Base-by-base conservation (phyloP, 176 grass and related monocot genomes). In the Oryza officinalis region DNA sequence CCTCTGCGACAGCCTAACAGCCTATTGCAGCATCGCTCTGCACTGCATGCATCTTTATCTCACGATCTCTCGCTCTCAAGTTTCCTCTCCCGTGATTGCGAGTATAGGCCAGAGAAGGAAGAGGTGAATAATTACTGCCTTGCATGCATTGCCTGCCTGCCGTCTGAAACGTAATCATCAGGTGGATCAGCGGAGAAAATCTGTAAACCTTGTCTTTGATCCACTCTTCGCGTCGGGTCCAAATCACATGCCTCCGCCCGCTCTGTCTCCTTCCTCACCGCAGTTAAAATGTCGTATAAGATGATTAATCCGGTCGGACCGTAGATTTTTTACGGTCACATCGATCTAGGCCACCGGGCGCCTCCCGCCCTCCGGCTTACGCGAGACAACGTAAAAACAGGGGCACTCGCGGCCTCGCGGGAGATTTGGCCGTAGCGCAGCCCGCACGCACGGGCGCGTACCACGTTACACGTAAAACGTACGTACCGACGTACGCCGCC, bases 21-120 rank as follows among this genome's bases (percentile, higher is more conserved):
- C 20, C 22, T 60, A 11, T 61, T 25, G 20, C 57, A 25, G 57
- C 52, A 6, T 52, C 12, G 49, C 37, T 38, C 49, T 59, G 49
- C 33, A 35, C 49, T 59, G 54, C 20, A n/a, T 17, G 69, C 69
- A 46, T 45, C 40, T 45, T 45, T 4, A 74, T 30, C 71, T 30
- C 54, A 59, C 54, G 26, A 22, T 79, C 61, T 27, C 25, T 63
- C 65, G 2, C 3, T 74, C 44, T 46, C 52, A 57, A 57, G n/a
- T 22, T 8, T 25, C 57, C 72, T 75, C 27, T n/a, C 38, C 72
- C 69, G 69, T 73, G 80, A 73, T 64, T 54, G 15, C 12, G 15
- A 63, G 8, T 15, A 15, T 68, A 18, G 44, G 78, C 43, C 35
- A 72, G 35, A 8, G 25, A 47, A 30, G 35, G 68, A 72, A 26